Evolutionary conservation across 2,329 filamentous ascomycete species (phyloP).

Genomic region (Hypoxylon sp.): DNA sequence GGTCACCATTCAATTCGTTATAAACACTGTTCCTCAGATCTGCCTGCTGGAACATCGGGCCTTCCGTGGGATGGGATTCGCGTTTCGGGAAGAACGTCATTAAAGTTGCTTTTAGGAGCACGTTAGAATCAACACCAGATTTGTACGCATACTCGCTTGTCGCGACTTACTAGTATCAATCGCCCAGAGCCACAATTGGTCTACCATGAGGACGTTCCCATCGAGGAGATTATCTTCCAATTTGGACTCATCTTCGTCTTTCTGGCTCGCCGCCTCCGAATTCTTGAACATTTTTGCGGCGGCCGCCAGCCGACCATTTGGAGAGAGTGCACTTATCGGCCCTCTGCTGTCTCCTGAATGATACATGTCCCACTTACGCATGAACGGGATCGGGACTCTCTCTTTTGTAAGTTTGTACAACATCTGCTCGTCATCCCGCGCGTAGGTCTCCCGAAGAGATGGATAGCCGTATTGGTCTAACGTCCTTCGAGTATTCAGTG

Average conservation of each 20-base stretch:
- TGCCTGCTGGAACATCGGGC: slow-evolving; percentile 70
- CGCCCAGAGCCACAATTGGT: slow-evolving; percentile 75
- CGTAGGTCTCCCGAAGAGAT: slow-evolving; percentile 71
- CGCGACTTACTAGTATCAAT: slow-evolving; percentile 65
- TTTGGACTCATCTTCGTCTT: slow-evolving; percentile 55
- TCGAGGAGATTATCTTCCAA: slow-evolving; percentile 60
- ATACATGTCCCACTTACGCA: slow-evolving; percentile 50
- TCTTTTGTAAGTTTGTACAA: slow-evolving; percentile 75
- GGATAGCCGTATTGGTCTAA: slow-evolving; percentile 76
- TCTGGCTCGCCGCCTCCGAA: slow-evolving; percentile 19
- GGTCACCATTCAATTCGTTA: slow-evolving; percentile 75
- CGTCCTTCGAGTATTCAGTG: slow-evolving; percentile 72
- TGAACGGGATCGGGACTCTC: slow-evolving; percentile 48
- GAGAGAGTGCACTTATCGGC: slow-evolving; percentile 37
- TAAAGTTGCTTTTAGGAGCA: slow-evolving; percentile 60
- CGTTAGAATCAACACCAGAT: not conserved
- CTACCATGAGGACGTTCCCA: slow-evolving; percentile 76
- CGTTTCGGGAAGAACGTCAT: slow-evolving; percentile 70
- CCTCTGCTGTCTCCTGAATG: slow-evolving; percentile 34
- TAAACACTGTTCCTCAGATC: slow-evolving; percentile 75
- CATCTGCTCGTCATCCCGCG: slow-evolving; percentile 76
- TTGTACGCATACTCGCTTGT: slow-evolving; percentile 2
- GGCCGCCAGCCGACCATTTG: slow-evolving; percentile 44
- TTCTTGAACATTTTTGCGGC: slow-evolving; percentile 42
- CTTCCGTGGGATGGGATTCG: slow-evolving; percentile 68